phyloP scores from a whole-genome alignment of 1,284 basidiomycete species.

The Pulveroboletus sp. region DNA sequence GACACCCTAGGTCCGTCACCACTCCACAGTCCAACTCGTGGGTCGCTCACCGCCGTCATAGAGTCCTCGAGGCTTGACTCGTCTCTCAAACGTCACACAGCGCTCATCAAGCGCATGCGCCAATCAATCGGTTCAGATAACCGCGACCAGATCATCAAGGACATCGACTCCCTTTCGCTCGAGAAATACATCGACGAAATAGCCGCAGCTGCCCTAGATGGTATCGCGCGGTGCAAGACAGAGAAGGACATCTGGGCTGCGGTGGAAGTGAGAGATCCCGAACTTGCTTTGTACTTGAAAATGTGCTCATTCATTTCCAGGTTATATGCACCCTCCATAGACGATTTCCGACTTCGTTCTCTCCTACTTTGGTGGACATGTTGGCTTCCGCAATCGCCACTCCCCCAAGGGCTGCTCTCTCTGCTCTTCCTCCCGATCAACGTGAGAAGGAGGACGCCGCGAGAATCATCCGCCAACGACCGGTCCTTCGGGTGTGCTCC shows the following conservation, averaged over 20 bases:
- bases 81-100: slow-evolving; percentile 91
- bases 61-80: slow-evolving; percentile 79
- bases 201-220: slow-evolving; percentile 84
- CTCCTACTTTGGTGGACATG: slow-evolving; percentile 66
- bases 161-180: slow-evolving; percentile 85
- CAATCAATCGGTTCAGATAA: slow-evolving; percentile 79
- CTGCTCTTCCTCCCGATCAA: slow-evolving; percentile 73
- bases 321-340: slow-evolving; percentile 88
- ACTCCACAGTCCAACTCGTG: slow-evolving; percentile 13
- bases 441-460: slow-evolving; percentile 91
- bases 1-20: slow-evolving; percentile 47
- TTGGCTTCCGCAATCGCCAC: slow-evolving; percentile 70
- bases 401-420: slow-evolving; percentile 58
- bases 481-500: slow-evolving; percentile 82
- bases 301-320: slow-evolving; percentile 43
- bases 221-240: slow-evolving; percentile 80
- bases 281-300: neutral
- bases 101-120: slow-evolving; percentile 86
- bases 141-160: slow-evolving; percentile 85
- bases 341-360: slow-evolving; percentile 82
- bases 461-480: slow-evolving; percentile 81
- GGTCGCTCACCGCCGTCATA: slow-evolving; percentile 33
- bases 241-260: slow-evolving; percentile 91
- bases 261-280: slow-evolving; percentile 68
- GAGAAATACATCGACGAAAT: slow-evolving; percentile 98